Base-by-base conservation (phyloP, 768 basidiomycete species). In the Amanita molliuscula region DNA sequence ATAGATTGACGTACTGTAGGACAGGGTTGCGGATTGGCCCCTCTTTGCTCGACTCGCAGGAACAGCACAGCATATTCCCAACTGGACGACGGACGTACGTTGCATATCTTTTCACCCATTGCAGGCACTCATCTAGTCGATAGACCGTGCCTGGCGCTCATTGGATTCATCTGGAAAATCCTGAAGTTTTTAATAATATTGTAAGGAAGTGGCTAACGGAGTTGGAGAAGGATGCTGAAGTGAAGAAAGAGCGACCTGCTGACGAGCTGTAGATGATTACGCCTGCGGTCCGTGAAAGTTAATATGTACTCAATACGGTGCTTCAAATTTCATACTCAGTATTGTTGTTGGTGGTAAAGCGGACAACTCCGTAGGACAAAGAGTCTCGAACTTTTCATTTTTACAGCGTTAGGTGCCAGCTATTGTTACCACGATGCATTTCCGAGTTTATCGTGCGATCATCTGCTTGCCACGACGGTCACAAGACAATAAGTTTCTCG, bases 131-230 rank as follows among this genome's bases (percentile, higher is more conserved):
- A 47, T 34, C 21, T 16, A 16, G 10, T 31, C 6, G n/a, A 20
- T 48, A 81, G 79, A 64, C 68, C 2, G 64, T 84, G 49, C 59
- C 64, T 6, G 77, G 77, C 0, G 74, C 78, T 4, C 84, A 87
- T 59, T 86, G 84, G 83, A 67, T 74, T 6, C 84, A 85, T 33
- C 64, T 86, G 16, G 84, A 87, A 59, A 61, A 71, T 52, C 77
- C 82, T 0, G 48, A 62, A 1, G 62, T 64, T 37, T 75, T 81
- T 59, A 87, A 86, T 54, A 42, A 50, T 0, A 62, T 75, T 41
- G 64, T 82, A 47, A 67, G 69, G 15, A 59, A 68, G 31, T 86
- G 84, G 82, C 65, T 87, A 38, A 53, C 58, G 5, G 52, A 56
- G 18, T 34, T 50, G 6, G 33, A 35, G 18, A 34, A 53, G 43